phyloP scores from a whole-genome alignment of 768 basidiomycete genomes.

The Hericium alpestre region DNA sequence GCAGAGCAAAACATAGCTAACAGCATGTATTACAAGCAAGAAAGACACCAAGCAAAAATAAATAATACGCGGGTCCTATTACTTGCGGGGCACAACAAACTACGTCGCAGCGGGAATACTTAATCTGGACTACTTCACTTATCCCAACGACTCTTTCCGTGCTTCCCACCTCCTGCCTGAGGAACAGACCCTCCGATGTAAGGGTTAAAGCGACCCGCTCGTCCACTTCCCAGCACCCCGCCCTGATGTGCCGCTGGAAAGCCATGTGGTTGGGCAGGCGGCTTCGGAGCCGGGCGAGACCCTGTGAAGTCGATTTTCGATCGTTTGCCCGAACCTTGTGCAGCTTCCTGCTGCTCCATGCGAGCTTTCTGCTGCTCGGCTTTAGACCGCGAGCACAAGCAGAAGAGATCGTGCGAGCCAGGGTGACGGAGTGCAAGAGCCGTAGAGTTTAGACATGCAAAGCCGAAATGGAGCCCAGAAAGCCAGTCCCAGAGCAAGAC shows the following conservation, averaged over 20 bases:
- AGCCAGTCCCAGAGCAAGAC: background rate
- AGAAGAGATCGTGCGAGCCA: background rate
- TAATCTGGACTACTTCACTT: no score
- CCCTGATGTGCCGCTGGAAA: conserved; percentile 4
- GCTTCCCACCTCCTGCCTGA: background rate
- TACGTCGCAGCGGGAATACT: no score
- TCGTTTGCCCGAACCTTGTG: conserved; percentile 24
- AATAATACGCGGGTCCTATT: background rate
- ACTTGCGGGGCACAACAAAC: no score
- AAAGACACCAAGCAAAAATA: background rate
- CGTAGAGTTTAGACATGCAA: background rate
- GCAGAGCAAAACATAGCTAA: background rate
- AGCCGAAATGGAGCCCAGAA: background rate
- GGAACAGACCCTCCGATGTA: background rate
- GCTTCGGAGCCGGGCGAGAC: conserved; percentile 10
- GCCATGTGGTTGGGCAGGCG: background rate
- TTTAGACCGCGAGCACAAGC: conserved; percentile 6
- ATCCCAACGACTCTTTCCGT: background rate
- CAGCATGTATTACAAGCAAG: background rate
- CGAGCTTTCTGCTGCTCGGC: conserved; percentile 31
- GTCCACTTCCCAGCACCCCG: background rate
- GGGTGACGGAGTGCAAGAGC: background rate
- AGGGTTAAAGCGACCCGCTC: conserved; percentile 5
- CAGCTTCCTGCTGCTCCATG: conserved; percentile 30
- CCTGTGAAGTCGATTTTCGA: conserved; percentile 31